phyloP scores from a whole-genome alignment of 176 grass and related monocot genomes.

The Cenchrus americanus region DNA sequence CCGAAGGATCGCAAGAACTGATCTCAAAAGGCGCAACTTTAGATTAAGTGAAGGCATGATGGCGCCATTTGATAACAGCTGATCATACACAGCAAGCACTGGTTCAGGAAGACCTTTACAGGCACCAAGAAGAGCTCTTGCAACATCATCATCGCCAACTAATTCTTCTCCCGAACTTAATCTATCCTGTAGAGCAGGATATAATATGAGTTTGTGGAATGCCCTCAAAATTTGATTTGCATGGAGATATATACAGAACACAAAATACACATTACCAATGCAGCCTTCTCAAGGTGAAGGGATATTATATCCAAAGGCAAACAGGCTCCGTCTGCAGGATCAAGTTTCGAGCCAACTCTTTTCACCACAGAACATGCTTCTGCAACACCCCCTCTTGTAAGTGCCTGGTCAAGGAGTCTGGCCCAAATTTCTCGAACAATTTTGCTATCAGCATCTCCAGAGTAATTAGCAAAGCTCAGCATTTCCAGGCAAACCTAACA shows the following conservation, averaged over 20 bases:
- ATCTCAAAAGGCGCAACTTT: slow-evolving; percentile 85
- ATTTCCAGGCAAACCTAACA: slow-evolving; percentile 96
- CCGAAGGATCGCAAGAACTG: slow-evolving; percentile 73
- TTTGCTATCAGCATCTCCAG: slow-evolving; percentile 85
- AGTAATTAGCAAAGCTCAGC: slow-evolving; percentile 94
- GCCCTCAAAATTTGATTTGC: slow-evolving; percentile 1
- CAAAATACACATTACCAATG: slow-evolving; percentile 70
- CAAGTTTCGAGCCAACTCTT: slow-evolving; percentile 90
- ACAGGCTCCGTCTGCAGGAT: slow-evolving; percentile 80
- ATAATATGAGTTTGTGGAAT: slow-evolving; percentile 30
- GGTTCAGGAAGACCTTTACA: slow-evolving; percentile 77
- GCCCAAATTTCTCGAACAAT: slow-evolving; percentile 89
- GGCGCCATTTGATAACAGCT: slow-evolving; percentile 84
- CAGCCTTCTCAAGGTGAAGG: slow-evolving; percentile 94
- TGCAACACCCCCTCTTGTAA: slow-evolving; percentile 80
- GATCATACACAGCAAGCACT: slow-evolving; percentile 82
- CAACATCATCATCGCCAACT: slow-evolving; percentile 87
- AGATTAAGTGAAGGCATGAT: slow-evolving; percentile 78
- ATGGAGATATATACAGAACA: slow-evolving; percentile 33
- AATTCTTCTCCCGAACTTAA: slow-evolving; percentile 83
- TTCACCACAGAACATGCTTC: slow-evolving; percentile 93
- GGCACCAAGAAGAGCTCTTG: slow-evolving; percentile 81
- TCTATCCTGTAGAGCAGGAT: slow-evolving; percentile 67
- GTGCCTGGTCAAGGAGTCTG: slow-evolving; percentile 82
- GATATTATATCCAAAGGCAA: slow-evolving; percentile 87